Evolutionary conservation across 2,329 filamentous ascomycete genomes (phyloP), one percentile per base, ranked within the genome.

Genomic region (Aspergillus awamori): DNA sequence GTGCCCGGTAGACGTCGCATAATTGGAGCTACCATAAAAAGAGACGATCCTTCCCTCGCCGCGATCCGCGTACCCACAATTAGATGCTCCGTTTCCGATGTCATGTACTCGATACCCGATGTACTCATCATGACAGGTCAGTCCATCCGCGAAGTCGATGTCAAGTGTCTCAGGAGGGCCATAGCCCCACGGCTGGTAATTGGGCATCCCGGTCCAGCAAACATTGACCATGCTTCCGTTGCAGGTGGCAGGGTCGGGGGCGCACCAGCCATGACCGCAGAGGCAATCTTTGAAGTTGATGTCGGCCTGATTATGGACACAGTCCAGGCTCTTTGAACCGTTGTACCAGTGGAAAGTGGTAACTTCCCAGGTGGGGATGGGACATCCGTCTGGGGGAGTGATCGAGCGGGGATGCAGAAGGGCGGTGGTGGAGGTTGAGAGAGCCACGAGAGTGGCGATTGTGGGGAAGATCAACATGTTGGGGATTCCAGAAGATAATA

Each of bases 161-260:
- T 65, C 61, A 3, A 72, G 67, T 0, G 69, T 72, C 28, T 72
- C 48, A 0, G 63, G 59, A 0, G 70, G 70, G 0, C 70, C 70
- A 47, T 71, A 72, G 0, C 70, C 70, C 70, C 70, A 72, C 1
- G 70, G 70, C n/a, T 70, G 52, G 57, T 72, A 72, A 57, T 67
- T 71, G 2, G 70, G 70, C 70, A 72, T 69, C 8, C 70, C 70
- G 2, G 70, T 72, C 11, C 53, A 71, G 65, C 70, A 72, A 24
- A 70, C 62, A 26, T 59, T 59, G 8, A 72, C 69, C 65, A 68
- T 65, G 30, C 59, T 63, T 3, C 67, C 64, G 38, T 66, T 66
- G 63, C 70, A 72, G 24, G 67, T 72, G 15, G 63, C 58, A 1
- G 65, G 65, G 54, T 69, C 49, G 0, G 69, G 70, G 2, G 65